phyloP scores from a whole-genome alignment of 2,329 filamentous ascomycete species.

The Bipolaris cookei region DNA sequence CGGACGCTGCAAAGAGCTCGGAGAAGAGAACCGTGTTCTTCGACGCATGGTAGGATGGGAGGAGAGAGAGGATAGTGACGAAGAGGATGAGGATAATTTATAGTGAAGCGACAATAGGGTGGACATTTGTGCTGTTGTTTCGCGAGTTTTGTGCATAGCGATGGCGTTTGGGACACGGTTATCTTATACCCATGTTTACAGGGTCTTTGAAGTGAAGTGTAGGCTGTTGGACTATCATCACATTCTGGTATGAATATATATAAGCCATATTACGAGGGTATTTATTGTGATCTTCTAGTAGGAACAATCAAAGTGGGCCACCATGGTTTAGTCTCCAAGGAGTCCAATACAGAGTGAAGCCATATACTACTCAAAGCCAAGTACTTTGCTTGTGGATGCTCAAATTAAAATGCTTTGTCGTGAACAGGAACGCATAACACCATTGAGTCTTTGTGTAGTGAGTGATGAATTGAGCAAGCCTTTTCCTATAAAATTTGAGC shows the following conservation, averaged over 20 bases:
- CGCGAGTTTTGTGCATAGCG: constrained; percentile 27
- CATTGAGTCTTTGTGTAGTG: no score
- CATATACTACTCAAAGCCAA: no score
- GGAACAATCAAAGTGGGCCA: no score
- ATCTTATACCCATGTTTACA: not conserved
- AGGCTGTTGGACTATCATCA: not conserved
- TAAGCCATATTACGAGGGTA: not conserved
- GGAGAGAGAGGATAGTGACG: constrained; percentile 49
- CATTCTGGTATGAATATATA: not conserved
- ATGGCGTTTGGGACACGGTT: constrained; percentile 22
- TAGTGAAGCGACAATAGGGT: not conserved
- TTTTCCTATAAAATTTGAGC: not conserved
- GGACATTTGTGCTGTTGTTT: not conserved
- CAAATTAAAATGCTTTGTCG: no score
- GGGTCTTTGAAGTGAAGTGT: not conserved
- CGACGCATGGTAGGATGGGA: constrained; percentile 56
- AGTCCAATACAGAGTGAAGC: no score
- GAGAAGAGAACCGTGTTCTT: constrained; percentile 57
- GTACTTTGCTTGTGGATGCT: no score
- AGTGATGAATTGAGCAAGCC: not conserved
- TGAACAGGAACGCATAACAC: no score
- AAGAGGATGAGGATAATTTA: constrained; percentile 41
- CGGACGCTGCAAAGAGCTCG: constrained; percentile 51
- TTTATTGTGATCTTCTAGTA: no score
- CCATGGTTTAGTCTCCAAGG: no score